Conservation (phyloP, 2,329 filamentous ascomycete species). For the Neonectria ditissima region DNA sequence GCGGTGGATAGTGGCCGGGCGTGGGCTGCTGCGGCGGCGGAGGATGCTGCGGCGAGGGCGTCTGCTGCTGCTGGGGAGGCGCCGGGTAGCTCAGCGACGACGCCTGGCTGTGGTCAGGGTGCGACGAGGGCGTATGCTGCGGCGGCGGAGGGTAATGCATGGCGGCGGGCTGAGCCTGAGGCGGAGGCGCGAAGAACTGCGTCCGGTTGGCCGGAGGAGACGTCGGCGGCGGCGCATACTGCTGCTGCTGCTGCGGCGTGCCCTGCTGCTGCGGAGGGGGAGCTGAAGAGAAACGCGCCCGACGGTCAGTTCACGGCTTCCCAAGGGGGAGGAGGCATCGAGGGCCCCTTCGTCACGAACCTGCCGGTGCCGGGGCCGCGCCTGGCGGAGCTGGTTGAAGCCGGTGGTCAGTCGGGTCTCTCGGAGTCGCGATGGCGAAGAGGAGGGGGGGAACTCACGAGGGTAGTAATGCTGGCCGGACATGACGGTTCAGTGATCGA, state of each 20-base stretch:
- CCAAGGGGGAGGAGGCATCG: constrained; percentile 3
- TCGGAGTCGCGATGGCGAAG: constrained; percentile 16
- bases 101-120: constrained; percentile 38
- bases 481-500: constrained; percentile 46
- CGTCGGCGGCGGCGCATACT: constrained; percentile 60
- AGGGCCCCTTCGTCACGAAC: constrained; percentile 40
- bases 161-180: constrained; percentile 48
- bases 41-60: constrained; percentile 23
- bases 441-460: constrained; percentile 51
- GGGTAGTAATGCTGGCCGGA: constrained; percentile 60
- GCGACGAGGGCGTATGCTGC: constrained; percentile 49
- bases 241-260: constrained; percentile 48
- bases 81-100: constrained; percentile 10
- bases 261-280: constrained; percentile 37
- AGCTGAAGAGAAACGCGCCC: constrained; percentile 32
- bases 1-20: constrained; percentile 40
- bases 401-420: constrained; percentile 34
- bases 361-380: constrained; percentile 45
- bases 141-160: constrained; percentile 48
- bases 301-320: constrained; percentile 26
- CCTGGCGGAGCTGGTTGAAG: constrained; percentile 55
- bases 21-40: constrained; percentile 37
- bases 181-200: constrained; percentile 60
- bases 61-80: constrained; percentile 38
- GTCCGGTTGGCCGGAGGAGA: constrained; percentile 60